Evolutionary conservation across 2,329 filamentous ascomycete genomes (phyloP).

Genomic region (Pseudogymnoascus sp.): DNA sequence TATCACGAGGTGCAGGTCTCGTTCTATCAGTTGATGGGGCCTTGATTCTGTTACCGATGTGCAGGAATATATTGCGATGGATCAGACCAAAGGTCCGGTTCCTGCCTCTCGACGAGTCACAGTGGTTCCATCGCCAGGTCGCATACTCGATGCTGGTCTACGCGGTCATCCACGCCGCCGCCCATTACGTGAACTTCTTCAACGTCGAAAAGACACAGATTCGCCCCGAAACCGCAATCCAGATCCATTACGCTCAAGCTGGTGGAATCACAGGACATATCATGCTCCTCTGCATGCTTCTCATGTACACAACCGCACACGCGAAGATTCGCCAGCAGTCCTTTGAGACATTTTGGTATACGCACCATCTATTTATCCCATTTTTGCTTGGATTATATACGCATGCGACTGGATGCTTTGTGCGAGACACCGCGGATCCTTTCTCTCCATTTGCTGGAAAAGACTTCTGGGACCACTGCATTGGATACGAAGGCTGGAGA

Average conservation of each 20-base stretch:
- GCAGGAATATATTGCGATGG: slow-evolving; percentile 76
- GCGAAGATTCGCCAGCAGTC: slow-evolving; percentile 90
- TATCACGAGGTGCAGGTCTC: slow-evolving; percentile 86
- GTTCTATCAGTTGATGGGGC: slow-evolving; percentile 76
- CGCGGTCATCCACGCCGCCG: slow-evolving; percentile 63
- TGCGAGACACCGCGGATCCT: slow-evolving; percentile 65
- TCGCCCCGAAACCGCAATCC: slow-evolving; percentile 67
- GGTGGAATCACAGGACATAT: slow-evolving; percentile 93
- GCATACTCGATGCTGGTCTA: slow-evolving; percentile 85
- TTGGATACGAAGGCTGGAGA: slow-evolving; percentile 93
- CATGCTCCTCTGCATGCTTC: slow-evolving; percentile 97
- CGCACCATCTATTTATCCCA: slow-evolving; percentile 95
- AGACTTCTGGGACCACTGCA: slow-evolving; percentile 81
- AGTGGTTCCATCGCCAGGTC: slow-evolving; percentile 94
- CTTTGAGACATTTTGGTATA: slow-evolving; percentile 99
- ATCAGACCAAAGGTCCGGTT: slow-evolving; percentile 80
- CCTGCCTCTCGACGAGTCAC: slow-evolving; percentile 88
- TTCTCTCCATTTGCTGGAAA: slow-evolving; percentile 78
- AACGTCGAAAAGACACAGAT: slow-evolving; percentile 84
- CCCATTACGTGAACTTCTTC: slow-evolving; percentile 98
- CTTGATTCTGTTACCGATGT: slow-evolving; percentile 89
- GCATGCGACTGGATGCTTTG: slow-evolving; percentile 92
- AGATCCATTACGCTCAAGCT: slow-evolving; percentile 85
- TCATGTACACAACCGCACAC: slow-evolving; percentile 97
- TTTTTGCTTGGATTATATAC: slow-evolving; percentile 92